Percentiles rank a stretch among this genome's conserved stretches.
Evolutionary conservation across 2,329 filamentous ascomycete species (phyloP).

Genomic region (Neonectria magnoliae): DNA sequence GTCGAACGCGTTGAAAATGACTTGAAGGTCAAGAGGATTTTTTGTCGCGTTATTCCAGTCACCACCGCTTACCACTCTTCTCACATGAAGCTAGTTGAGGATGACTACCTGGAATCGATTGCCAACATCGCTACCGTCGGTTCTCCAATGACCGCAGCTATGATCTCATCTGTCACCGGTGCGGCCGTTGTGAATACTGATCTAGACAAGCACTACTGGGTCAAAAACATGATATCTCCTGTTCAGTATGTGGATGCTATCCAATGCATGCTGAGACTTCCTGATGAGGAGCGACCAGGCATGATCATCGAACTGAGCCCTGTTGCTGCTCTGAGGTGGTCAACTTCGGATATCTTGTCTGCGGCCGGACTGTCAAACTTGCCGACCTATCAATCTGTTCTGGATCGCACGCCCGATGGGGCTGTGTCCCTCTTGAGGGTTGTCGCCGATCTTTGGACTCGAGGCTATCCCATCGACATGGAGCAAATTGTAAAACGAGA

Average conservation of each 20-base stretch:
- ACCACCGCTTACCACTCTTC: conserved; percentile 56
- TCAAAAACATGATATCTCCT: conserved; percentile 55
- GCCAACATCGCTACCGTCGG: conserved; percentile 31
- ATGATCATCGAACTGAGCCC: conserved; percentile 56
- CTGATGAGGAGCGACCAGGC: conserved; percentile 44
- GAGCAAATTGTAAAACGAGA: conserved; percentile 41
- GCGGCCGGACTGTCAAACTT: conserved; percentile 13
- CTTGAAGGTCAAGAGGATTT: conserved; percentile 40
- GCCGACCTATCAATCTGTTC: conserved; percentile 40
- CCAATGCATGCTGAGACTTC: conserved; percentile 44
- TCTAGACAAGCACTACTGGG: conserved; percentile 56
- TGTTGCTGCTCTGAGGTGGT: conserved; percentile 48
- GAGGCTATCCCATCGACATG: conserved; percentile 48
- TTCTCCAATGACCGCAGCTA: conserved; percentile 34
- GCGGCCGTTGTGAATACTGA: conserved; percentile 33
- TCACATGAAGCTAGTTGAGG: conserved; percentile 53
- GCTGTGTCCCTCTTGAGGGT: conserved; percentile 43
- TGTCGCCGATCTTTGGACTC: conserved; percentile 51
- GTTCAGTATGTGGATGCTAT: conserved; percentile 57
- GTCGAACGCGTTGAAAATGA: conserved; percentile 47
- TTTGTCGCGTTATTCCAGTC: conserved; percentile 50
- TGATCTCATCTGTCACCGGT: conserved; percentile 56
- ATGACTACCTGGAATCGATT: conserved; percentile 48
- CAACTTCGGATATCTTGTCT: conserved; percentile 49
- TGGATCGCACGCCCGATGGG: conserved; percentile 42